Conservation (phyloP, 2,329 filamentous ascomycete species). For the Colletotrichum tanaceti region DNA sequence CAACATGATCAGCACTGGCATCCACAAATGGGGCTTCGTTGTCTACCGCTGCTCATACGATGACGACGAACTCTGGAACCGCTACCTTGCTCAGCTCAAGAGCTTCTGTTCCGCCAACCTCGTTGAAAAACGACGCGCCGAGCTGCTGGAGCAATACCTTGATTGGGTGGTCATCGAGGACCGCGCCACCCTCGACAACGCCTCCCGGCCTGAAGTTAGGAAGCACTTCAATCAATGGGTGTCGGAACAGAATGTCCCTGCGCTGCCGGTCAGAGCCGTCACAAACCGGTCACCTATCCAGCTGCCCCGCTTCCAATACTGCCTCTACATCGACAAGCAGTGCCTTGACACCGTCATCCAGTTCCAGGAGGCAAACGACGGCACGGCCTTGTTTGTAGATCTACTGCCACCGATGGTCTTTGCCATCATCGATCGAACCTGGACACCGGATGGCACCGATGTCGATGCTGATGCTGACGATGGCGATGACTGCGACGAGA, state of each 20-base stretch:
- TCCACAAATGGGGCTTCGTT: slow-evolving; percentile 41
- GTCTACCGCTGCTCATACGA: slow-evolving; percentile 42
- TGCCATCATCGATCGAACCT: background rate
- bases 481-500: background rate
- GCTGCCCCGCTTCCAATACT: slow-evolving; percentile 19
- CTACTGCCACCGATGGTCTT: slow-evolving; percentile 4
- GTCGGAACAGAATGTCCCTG: background rate
- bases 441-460: background rate
- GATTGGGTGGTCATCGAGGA: background rate
- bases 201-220: background rate
- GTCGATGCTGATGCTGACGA: background rate
- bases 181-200: background rate
- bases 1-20: slow-evolving; percentile 8
- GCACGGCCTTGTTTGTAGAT: background rate
- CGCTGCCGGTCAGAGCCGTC: background rate
- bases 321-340: slow-evolving; percentile 21
- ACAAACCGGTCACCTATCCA: background rate
- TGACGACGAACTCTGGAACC: slow-evolving; percentile 36
- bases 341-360: slow-evolving; percentile 9
- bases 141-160: slow-evolving; percentile 23
- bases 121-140: background rate
- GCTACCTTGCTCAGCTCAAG: slow-evolving; percentile 20
- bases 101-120: background rate
- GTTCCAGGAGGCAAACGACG: slow-evolving; percentile 14
- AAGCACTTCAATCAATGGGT: background rate